Evolutionary conservation across 1,284 basidiomycete genomes (phyloP).

Genomic region (Leccinum pachyderme): DNA sequence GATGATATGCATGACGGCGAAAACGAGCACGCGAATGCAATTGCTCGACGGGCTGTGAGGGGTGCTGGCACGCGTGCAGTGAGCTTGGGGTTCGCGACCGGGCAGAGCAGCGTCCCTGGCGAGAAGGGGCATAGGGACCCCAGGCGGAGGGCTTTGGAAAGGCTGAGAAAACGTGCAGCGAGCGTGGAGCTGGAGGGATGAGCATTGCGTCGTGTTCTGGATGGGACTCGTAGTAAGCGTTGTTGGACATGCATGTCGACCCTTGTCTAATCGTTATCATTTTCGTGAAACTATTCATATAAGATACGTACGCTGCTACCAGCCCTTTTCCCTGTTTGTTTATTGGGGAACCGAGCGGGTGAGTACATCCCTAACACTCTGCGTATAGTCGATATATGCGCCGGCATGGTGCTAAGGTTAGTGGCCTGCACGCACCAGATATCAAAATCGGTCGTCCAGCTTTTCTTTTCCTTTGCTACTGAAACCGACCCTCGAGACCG

Average conservation of each 20-base stretch:
- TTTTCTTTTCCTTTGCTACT: too few relatives aligned
- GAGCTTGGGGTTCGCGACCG: slow-evolving; percentile 27
- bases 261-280: neutral
- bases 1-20: slow-evolving; percentile 6
- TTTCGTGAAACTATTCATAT: neutral
- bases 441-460: too few relatives aligned
- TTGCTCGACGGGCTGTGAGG: neutral
- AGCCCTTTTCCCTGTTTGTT: neutral
- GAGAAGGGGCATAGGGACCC: slow-evolving; percentile 18
- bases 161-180: slow-evolving; percentile 14
- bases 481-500: too few relatives aligned
- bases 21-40: neutral
- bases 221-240: slow-evolving; percentile 1
- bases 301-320: neutral
- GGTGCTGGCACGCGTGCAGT: slow-evolving; percentile 25
- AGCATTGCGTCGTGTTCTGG: neutral
- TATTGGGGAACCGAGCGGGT: neutral
- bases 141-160: slow-evolving; percentile 27
- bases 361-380: too few relatives aligned
- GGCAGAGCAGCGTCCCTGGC: slow-evolving; percentile 1
- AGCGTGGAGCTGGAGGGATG: slow-evolving; percentile 19
- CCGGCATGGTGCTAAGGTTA: too few relatives aligned
- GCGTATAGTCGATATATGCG: too few relatives aligned
- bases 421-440: too few relatives aligned
- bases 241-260: slow-evolving; percentile 2